These are phyloP conservation scores for Brassica hybrid DNA, from an alignment of 441 rosid species.

Conservation along the genomic window DNA sequence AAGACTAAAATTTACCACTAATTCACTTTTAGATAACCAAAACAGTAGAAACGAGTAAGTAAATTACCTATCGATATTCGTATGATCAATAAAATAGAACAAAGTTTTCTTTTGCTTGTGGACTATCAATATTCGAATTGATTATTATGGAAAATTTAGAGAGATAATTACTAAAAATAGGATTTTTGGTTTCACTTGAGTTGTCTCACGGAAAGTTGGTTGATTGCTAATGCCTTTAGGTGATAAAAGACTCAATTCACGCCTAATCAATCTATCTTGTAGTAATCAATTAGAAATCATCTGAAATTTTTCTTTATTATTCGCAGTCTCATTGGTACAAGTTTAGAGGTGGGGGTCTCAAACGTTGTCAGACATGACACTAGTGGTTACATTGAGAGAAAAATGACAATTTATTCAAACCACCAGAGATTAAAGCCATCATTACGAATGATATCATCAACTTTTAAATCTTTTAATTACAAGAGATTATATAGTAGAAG, in stretches of 20 bases:
- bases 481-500: constrained; percentile 2
- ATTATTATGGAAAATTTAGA: not conserved
- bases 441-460: constrained; percentile 11
- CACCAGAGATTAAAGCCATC: not conserved
- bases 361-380: constrained; percentile 16
- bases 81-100: not conserved
- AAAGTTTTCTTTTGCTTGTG: not conserved
- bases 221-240: constrained; percentile 21
- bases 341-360: constrained; percentile 29
- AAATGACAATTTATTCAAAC: not conserved
- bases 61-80: too few species aligned
- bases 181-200: not conserved
- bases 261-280: not conserved
- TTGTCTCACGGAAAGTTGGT: constrained; percentile 31
- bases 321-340: constrained; percentile 4
- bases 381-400: constrained; percentile 24
- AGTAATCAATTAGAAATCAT: not conserved
- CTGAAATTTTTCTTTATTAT: constrained; percentile 6
- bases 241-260: constrained; percentile 4
- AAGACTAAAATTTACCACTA: not conserved
- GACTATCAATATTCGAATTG: not conserved
- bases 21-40: constrained; percentile 21
- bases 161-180: constrained; percentile 3
- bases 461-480: constrained; percentile 7
- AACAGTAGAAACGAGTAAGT: too few species aligned